These are phyloP conservation scores for Erythrophleum fordii DNA, from an alignment of 306 rosid genomes.

Conservation along the genomic window DNA sequence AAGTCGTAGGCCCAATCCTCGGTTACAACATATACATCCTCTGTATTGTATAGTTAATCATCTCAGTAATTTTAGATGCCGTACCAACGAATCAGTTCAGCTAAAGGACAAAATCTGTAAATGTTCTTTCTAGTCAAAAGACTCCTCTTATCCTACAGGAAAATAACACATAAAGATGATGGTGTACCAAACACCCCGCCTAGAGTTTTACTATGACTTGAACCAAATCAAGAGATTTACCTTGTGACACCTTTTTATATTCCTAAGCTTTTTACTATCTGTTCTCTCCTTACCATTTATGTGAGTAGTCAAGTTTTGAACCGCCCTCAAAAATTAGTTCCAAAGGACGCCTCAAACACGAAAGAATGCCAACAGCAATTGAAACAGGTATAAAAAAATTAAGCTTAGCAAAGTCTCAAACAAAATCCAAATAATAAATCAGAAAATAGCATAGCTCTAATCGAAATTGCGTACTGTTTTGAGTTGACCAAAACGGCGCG, in stretches of 20 bases:
- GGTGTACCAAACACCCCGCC: not conserved
- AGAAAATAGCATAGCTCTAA: not conserved
- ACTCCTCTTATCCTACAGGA: not conserved
- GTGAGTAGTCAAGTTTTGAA: not conserved
- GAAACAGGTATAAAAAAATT: too few species aligned
- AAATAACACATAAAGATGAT: not conserved
- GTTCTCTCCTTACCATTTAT: not conserved
- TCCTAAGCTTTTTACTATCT: not conserved
- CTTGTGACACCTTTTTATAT: not conserved
- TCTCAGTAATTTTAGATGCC: not conserved
- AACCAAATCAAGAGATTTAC: not conserved
- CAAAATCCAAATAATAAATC: not conserved
- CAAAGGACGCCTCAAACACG: not conserved
- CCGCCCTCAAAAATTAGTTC: not conserved
- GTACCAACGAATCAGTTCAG: not conserved
- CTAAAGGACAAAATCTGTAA: not conserved
- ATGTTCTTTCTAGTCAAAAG: not conserved
- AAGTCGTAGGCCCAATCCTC: not conserved
- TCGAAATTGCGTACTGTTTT: conserved; percentile 53
- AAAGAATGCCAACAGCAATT: not conserved
- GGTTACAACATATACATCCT: not conserved
- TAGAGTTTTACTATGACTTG: not conserved
- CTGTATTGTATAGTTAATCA: not conserved
- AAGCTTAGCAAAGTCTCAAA: not conserved
- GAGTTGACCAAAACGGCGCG: conserved; percentile 67